Percentiles rank a stretch among this genome's conserved stretches.
These are phyloP conservation scores for Talaromyces rugulosus DNA, from an alignment of 2,329 filamentous ascomycete species.

Conservation along the genomic window DNA sequence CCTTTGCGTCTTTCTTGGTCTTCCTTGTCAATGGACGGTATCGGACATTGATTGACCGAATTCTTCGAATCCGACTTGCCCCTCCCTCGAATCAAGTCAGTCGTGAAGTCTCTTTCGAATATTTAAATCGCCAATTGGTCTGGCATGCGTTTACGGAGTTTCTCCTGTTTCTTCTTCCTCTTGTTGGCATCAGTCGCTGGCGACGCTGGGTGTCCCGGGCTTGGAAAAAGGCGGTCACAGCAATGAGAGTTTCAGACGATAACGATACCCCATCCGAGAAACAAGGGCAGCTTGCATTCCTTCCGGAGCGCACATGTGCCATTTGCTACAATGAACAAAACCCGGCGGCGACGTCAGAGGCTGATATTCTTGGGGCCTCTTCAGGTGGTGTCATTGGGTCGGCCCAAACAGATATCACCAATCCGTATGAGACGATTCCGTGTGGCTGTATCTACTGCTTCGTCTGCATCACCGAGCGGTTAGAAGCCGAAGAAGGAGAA, in stretches of 20 bases:
- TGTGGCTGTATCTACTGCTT: conserved; percentile 96
- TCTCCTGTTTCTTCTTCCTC: conserved; percentile 88
- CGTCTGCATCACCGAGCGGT: conserved; percentile 82
- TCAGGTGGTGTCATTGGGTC: conserved; percentile 79
- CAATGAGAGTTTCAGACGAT: conserved; percentile 49
- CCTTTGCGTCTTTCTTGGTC: conserved; percentile 79
- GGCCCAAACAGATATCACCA: conserved; percentile 88
- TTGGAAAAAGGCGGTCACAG: conserved; percentile 75
- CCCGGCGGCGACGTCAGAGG: conserved; percentile 64
- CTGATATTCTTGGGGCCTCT: conserved; percentile 68
- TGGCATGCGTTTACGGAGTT: conserved; percentile 99
- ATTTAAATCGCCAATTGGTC: conserved; percentile 92
- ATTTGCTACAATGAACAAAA: conserved; percentile 97
- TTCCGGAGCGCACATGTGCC: conserved; percentile 90
- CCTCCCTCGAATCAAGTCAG: conserved; percentile 80
- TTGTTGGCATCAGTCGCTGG: conserved; percentile 95
- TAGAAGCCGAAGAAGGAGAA: conserved; percentile 90
- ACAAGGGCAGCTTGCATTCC: conserved; percentile 72
- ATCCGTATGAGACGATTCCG: conserved; percentile 85
- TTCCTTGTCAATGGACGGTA: conserved; percentile 91
- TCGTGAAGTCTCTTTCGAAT: conserved; percentile 94
- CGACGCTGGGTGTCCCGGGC: conserved; percentile 78
- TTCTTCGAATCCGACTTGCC: conserved; percentile 78
- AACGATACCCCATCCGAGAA: conserved; percentile 48
- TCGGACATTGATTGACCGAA: conserved; percentile 80